Evolutionary conservation across 257 asterid species (phyloP).

Genomic region (Primulina huaijiensis): DNA sequence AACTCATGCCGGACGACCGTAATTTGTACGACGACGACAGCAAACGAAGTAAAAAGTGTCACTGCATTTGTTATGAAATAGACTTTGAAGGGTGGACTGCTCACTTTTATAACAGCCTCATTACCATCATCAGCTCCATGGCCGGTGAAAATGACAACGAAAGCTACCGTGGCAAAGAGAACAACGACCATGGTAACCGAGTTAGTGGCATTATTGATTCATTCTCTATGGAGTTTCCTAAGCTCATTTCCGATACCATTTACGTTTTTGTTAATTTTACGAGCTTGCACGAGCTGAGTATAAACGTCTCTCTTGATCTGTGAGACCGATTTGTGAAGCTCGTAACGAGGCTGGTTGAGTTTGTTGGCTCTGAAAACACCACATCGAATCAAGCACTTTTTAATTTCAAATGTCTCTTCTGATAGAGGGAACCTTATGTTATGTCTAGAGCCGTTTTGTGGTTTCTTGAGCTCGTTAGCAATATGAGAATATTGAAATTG

Average conservation of each 20-base stretch:
- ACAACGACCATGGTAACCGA: slow-evolving; percentile 61
- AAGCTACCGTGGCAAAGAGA: slow-evolving; percentile 65
- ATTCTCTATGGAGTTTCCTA: slow-evolving; percentile 54
- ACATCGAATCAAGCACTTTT: slow-evolving; percentile 40
- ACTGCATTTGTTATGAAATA: slow-evolving; percentile 53
- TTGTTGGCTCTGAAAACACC: slow-evolving; percentile 58
- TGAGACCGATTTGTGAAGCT: slow-evolving; percentile 50
- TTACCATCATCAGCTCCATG: slow-evolving; percentile 46
- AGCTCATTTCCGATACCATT: slow-evolving; percentile 56
- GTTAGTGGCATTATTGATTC: slow-evolving; percentile 58
- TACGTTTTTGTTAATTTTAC: slow-evolving; percentile 51
- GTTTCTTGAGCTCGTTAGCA: slow-evolving; percentile 50
- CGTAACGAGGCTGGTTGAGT: slow-evolving; percentile 59
- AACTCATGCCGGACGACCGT: slow-evolving; percentile 57
- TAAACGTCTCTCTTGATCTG: slow-evolving; percentile 58
- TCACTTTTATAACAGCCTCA: slow-evolving; percentile 48
- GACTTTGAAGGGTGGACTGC: slow-evolving; percentile 42
- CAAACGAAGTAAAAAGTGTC: slow-evolving; percentile 58
- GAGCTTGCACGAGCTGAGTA: slow-evolving; percentile 54
- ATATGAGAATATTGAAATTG: slow-evolving; percentile 29
- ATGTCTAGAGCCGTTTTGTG: slow-evolving; percentile 64
- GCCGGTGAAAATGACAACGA: slow-evolving; percentile 57
- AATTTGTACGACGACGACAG: slow-evolving; percentile 59
- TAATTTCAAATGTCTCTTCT: slow-evolving; percentile 48
- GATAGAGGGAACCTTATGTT: slow-evolving; percentile 53